Evolutionary conservation across 2,329 filamentous ascomycete species (phyloP).

Genomic region (Dactylellina haptotyla): DNA sequence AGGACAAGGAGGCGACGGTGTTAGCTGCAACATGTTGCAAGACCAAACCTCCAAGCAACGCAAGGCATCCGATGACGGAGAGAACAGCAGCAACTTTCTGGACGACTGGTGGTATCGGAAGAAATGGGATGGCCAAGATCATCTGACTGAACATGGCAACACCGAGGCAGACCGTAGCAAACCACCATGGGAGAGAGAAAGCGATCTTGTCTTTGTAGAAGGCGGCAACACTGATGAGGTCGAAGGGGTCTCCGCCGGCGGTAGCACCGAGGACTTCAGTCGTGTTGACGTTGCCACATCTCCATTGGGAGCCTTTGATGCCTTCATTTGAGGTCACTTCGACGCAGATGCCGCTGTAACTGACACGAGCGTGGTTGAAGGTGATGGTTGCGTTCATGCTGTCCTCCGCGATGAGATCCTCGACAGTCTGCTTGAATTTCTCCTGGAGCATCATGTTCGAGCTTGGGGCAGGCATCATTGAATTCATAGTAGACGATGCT

Average conservation of each 20-base stretch:
- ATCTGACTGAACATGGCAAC: conserved; percentile 55
- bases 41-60: conserved; percentile 56
- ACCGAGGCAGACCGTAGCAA: conserved; percentile 51
- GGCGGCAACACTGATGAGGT: conserved; percentile 56
- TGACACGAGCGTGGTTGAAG: conserved; percentile 55
- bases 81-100: conserved; percentile 53
- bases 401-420: conserved; percentile 38
- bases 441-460: conserved; percentile 46
- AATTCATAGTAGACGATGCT: conserved; percentile 6
- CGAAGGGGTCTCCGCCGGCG: conserved; percentile 56
- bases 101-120: conserved; percentile 56
- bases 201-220: conserved; percentile 57
- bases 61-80: conserved; percentile 47
- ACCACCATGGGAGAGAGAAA: conserved; percentile 56
- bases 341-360: conserved; percentile 58
- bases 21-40: conserved; percentile 56
- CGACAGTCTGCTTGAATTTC: conserved; percentile 42
- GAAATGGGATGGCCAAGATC: conserved; percentile 55
- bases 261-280: conserved; percentile 54
- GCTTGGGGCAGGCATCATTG: conserved; percentile 27
- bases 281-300: conserved; percentile 41
- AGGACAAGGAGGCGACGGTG: conserved; percentile 55
- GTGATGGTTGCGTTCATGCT: conserved; percentile 53
- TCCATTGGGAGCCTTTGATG: conserved; percentile 53
- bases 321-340: conserved; percentile 55